These are phyloP conservation scores for Marchantia paleacea DNA, from an alignment of 225 moss, liverwort and hornwort species.

Conservation along the genomic window DNA sequence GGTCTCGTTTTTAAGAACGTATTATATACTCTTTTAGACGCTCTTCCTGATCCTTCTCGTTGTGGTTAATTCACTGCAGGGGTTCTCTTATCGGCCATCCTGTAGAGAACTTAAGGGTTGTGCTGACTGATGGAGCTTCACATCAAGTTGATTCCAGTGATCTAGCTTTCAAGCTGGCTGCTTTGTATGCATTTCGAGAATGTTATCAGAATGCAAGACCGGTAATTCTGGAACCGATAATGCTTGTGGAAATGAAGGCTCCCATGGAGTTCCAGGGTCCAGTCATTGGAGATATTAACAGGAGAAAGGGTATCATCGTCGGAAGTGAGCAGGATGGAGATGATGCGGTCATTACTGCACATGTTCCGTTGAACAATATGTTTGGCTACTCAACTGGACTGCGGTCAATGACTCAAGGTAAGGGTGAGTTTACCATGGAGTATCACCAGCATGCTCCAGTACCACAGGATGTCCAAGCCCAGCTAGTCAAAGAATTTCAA, in stretches of 20 bases:
- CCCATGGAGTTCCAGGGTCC: constrained; percentile 97
- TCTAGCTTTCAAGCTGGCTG: constrained; percentile 95
- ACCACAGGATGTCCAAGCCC: constrained; percentile 86
- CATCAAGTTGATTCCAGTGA: constrained; percentile 99
- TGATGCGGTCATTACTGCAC: constrained; percentile 85
- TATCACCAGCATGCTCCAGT: constrained; percentile 80
- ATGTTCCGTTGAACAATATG: constrained; percentile 97
- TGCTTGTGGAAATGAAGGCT: constrained; percentile 93
- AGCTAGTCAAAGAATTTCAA: constrained; percentile 78
- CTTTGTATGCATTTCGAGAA: constrained; percentile 94
- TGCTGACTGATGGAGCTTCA: constrained; percentile 92
- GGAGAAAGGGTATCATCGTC: constrained; percentile 96
- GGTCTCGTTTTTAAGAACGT: not conserved
- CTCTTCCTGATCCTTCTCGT: not conserved
- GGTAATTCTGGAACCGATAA: constrained; percentile 86
- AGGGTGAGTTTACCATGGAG: constrained; percentile 98
- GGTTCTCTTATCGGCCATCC: constrained; percentile 97
- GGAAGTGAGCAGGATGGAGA: constrained; percentile 98
- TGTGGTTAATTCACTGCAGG: constrained; percentile 36
- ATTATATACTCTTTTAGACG: not conserved
- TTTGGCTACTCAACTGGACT: constrained; percentile 97
- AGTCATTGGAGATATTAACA: constrained; percentile 96
- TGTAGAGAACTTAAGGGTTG: constrained; percentile 90
- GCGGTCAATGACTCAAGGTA: constrained; percentile 99
- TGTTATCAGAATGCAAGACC: constrained; percentile 78